Evolutionary conservation across 176 grass and related monocot genomes (phyloP).

Genomic region (Aegilops longissima): DNA sequence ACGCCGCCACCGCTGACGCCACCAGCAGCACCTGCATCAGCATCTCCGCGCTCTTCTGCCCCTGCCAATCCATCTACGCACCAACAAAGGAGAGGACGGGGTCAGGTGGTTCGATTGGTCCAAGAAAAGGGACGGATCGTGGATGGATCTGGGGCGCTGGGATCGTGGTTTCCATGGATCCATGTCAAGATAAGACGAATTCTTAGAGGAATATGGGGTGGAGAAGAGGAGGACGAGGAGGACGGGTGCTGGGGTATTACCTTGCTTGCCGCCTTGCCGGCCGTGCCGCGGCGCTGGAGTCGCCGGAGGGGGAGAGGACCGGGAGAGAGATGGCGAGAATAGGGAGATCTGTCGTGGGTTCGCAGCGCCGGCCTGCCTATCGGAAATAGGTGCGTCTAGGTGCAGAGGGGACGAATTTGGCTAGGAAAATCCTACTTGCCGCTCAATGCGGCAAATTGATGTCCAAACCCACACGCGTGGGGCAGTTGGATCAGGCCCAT

Average conservation of each 20-base stretch:
- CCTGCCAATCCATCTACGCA: conserved; percentile 88
- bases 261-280: background rate
- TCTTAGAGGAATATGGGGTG: background rate
- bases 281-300: background rate
- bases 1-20: conserved; percentile 56
- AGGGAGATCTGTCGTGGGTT: background rate
- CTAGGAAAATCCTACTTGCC: background rate
- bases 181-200: background rate
- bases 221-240: background rate
- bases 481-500: background rate
- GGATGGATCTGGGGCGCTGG: background rate
- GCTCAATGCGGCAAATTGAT: background rate
- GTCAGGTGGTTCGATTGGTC: background rate
- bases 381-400: background rate
- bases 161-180: background rate
- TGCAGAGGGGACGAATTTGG: background rate
- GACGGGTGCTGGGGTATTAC: background rate
- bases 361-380: background rate
- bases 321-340: background rate
- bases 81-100: background rate
- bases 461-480: background rate
- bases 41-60: conserved; percentile 87
- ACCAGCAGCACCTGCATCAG: conserved; percentile 91
- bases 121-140: conserved; percentile 12
- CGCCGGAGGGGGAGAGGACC: conserved; percentile 17